phyloP scores from a whole-genome alignment of 177 flowering plant species.

The Vitis hybrid region DNA sequence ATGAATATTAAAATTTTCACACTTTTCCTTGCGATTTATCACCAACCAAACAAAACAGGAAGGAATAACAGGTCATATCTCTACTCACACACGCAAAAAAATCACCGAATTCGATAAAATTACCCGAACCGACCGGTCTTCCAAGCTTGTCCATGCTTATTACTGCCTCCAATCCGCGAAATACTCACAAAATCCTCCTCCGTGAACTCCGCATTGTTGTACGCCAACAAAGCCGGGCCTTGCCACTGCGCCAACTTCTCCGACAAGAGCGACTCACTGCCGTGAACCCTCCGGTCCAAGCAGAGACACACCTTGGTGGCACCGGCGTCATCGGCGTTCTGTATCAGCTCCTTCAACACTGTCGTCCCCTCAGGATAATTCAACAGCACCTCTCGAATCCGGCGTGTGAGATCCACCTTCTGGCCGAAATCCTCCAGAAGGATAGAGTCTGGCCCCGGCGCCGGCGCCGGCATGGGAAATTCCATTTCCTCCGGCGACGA shows the following conservation, averaged over 20 bases:
- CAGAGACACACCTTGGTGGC: slow-evolving; percentile 83
- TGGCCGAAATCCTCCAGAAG: slow-evolving; percentile 96
- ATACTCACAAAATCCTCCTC: slow-evolving; percentile 93
- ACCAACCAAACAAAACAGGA: too few relatives aligned
- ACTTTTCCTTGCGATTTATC: too few relatives aligned
- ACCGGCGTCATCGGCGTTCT: slow-evolving; percentile 98
- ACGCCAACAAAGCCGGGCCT: slow-evolving; percentile 83
- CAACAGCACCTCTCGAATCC: slow-evolving; percentile 84
- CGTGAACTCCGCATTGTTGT: slow-evolving; percentile 75
- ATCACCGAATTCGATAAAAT: not conserved
- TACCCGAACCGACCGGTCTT: slow-evolving; percentile 98
- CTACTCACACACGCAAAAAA: not conserved
- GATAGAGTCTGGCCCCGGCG: slow-evolving; percentile 24
- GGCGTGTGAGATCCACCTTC: slow-evolving; percentile 89
- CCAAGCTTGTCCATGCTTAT: slow-evolving; percentile 78
- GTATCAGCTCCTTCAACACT: slow-evolving; percentile 84
- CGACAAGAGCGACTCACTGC: slow-evolving; percentile 54
- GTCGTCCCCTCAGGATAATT: slow-evolving; percentile 98
- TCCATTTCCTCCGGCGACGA: slow-evolving; percentile 22
- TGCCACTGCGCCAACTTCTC: slow-evolving; percentile 71
- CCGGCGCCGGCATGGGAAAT: slow-evolving; percentile 17
- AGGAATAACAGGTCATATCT: too few relatives aligned
- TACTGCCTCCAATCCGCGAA: slow-evolving; percentile 87
- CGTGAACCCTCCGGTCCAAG: slow-evolving; percentile 75
- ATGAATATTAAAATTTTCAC: too few relatives aligned